A percentile compares a stretch with the other conserved stretches of the same genome.
These are phyloP conservation scores for Alternaria longipes DNA, from an alignment of 2,329 filamentous ascomycete genomes.

Conservation along the genomic window DNA sequence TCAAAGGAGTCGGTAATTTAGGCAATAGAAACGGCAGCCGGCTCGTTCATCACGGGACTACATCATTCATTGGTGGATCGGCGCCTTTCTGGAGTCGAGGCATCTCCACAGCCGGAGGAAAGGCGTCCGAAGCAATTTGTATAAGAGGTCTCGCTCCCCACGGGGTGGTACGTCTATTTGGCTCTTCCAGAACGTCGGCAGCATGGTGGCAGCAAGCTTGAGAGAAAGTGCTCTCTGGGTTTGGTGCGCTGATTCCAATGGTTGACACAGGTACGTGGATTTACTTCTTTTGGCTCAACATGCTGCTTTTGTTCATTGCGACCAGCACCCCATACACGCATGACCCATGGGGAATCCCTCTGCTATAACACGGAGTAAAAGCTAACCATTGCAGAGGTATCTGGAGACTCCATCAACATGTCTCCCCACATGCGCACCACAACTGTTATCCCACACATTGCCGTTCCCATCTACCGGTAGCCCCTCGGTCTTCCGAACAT, in stretches of 20 bases:
- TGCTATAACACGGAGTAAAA: conserved; percentile 7
- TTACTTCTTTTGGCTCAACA: neutral
- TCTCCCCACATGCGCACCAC: conserved; percentile 12
- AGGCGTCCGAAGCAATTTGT: conserved; percentile 17
- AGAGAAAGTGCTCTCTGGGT: neutral
- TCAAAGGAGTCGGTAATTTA: conserved; percentile 8
- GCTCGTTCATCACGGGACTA: conserved; percentile 9
- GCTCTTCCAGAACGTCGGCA: conserved; percentile 1
- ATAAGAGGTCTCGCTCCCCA: conserved; percentile 20
- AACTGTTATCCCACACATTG: conserved; percentile 12
- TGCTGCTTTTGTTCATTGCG: conserved; percentile 1
- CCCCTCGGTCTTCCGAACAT: conserved; percentile 21
- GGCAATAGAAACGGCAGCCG: conserved; percentile 13
- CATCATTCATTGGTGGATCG: conserved; percentile 21
- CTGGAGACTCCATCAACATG: conserved; percentile 9
- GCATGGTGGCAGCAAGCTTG: neutral
- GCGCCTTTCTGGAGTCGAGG: conserved; percentile 4
- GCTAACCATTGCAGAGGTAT: conserved; percentile 13
- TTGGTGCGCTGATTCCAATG: neutral
- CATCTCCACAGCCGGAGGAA: conserved; percentile 25
- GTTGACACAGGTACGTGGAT: neutral
- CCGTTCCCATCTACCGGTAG: conserved; percentile 7
- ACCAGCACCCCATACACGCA: neutral
- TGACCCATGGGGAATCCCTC: neutral
- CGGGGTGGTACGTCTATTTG: conserved; percentile 19